A percentile compares a stretch with the other conserved stretches of the same genome.
Evolutionary conservation across 2,329 filamentous ascomycete species (phyloP).

Genomic region (Talaromyces sp.): DNA sequence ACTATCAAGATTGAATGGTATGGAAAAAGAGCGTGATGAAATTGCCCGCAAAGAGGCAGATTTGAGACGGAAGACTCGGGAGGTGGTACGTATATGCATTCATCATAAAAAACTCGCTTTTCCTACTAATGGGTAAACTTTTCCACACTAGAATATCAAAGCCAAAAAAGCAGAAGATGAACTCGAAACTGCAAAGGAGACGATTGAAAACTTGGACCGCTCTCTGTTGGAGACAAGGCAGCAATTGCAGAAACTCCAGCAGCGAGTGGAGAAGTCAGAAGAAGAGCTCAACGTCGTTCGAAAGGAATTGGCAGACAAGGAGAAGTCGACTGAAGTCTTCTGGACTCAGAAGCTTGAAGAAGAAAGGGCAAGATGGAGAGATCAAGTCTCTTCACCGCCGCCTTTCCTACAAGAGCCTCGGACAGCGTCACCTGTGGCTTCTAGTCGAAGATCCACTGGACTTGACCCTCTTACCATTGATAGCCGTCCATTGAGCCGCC

Average conservation of each 20-base stretch:
- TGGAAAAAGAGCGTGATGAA: slow-evolving; percentile 92
- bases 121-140: slow-evolving; percentile 19
- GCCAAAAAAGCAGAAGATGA: slow-evolving; percentile 73
- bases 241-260: slow-evolving; percentile 47
- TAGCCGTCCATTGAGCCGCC: slow-evolving; percentile 37
- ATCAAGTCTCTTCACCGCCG: slow-evolving; percentile 38
- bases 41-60: slow-evolving; percentile 76
- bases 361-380: slow-evolving; percentile 57
- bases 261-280: slow-evolving; percentile 48
- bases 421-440: slow-evolving; percentile 39
- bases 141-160: slow-evolving; percentile 54
- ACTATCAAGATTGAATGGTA: slow-evolving; percentile 65
- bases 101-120: neutral
- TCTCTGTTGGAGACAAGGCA: slow-evolving; percentile 61
- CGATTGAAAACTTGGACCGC: slow-evolving; percentile 43
- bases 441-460: slow-evolving; percentile 35
- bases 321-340: slow-evolving; percentile 54
- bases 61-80: slow-evolving; percentile 80
- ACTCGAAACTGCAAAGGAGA: slow-evolving; percentile 58
- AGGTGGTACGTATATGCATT: slow-evolving; percentile 56
- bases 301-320: slow-evolving; percentile 55
- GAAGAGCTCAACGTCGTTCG: slow-evolving; percentile 56
- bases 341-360: slow-evolving; percentile 58
- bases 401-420: slow-evolving; percentile 33
- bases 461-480: slow-evolving; percentile 36